A percentile compares a stretch with the other conserved stretches of the same genome.
Evolutionary conservation across 148 eudicot genomes (phyloP).

Genomic region (Pouteria glomerata): DNA sequence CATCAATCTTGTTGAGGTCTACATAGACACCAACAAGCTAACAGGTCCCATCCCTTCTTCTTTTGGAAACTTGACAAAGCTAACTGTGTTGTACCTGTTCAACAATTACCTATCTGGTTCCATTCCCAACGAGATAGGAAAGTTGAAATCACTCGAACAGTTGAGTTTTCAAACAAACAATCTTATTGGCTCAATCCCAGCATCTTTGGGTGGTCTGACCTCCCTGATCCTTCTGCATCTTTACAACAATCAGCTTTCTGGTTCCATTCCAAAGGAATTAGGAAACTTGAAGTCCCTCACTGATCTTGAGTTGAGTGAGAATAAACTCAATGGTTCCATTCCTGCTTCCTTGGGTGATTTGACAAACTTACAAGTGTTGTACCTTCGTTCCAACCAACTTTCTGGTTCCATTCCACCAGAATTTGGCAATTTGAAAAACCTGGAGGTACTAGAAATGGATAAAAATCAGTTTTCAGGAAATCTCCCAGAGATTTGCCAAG

Average conservation of each 20-base stretch:
- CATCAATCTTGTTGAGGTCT: not conserved
- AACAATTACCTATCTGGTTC: not conserved
- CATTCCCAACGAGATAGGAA: not conserved
- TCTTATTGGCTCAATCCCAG: conserved; percentile 11
- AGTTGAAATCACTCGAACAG: not conserved
- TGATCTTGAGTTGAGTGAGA: conserved; percentile 18
- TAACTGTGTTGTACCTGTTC: not conserved
- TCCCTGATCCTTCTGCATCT: not conserved
- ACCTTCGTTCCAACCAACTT: conserved; percentile 18
- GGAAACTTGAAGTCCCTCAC: no score
- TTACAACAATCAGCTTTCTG: not conserved
- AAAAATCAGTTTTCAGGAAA: conserved; percentile 22
- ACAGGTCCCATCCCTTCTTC: not conserved
- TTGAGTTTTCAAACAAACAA: not conserved
- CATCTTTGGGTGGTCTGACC: conserved; percentile 15
- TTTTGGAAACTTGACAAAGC: not conserved
- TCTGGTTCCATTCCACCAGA: conserved; percentile 17
- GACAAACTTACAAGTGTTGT: conserved; percentile 7
- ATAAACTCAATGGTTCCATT: conserved; percentile 20
- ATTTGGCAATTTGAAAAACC: conserved; percentile 16
- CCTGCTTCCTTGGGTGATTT: conserved; percentile 12
- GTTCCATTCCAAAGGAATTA: conserved; percentile 12
- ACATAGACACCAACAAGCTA: not conserved
- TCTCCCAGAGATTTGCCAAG: conserved; percentile 25
- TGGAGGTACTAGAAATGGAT: conserved; percentile 16